These are phyloP conservation scores for Onygenales sp. DNA, from an alignment of 2,329 filamentous ascomycete genomes.

Conservation along the genomic window DNA sequence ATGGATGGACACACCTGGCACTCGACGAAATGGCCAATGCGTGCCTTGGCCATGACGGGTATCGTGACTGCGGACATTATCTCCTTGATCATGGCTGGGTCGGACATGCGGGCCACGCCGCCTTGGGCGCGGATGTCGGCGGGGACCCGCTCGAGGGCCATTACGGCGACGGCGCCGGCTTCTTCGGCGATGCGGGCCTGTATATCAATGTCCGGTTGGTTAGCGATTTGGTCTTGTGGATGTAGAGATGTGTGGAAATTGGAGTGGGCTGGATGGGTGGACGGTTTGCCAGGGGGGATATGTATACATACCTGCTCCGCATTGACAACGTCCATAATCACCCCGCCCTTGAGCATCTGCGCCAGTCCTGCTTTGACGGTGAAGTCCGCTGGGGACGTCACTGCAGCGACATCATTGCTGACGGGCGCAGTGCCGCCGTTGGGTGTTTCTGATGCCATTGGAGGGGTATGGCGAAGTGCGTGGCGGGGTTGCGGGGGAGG, in stretches of 20 bases:
- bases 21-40: slow-evolving; percentile 96
- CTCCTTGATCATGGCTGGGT: slow-evolving; percentile 86
- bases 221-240: not conserved
- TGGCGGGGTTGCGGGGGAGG: not conserved
- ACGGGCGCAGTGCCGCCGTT: slow-evolving; percentile 20
- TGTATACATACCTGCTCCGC: slow-evolving; percentile 57
- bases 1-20: slow-evolving; percentile 56
- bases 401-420: slow-evolving; percentile 15
- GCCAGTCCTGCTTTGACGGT: slow-evolving; percentile 90
- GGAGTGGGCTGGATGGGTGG: not conserved
- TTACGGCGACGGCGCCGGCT: slow-evolving; percentile 89
- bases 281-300: not conserved
- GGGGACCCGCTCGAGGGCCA: slow-evolving; percentile 95
- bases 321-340: slow-evolving; percentile 98
- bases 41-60: slow-evolving; percentile 97
- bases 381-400: slow-evolving; percentile 51
- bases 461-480: slow-evolving; percentile 3
- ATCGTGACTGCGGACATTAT: slow-evolving; percentile 94
- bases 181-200: slow-evolving; percentile 94
- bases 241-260: too few relatives aligned
- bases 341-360: slow-evolving; percentile 97
- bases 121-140: slow-evolving; percentile 90
- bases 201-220: not conserved
- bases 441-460: slow-evolving; percentile 26
- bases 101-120: slow-evolving; percentile 93